These are phyloP conservation scores for Suillus lakei DNA, from an alignment of 768 basidiomycete genomes.

Conservation along the genomic window DNA sequence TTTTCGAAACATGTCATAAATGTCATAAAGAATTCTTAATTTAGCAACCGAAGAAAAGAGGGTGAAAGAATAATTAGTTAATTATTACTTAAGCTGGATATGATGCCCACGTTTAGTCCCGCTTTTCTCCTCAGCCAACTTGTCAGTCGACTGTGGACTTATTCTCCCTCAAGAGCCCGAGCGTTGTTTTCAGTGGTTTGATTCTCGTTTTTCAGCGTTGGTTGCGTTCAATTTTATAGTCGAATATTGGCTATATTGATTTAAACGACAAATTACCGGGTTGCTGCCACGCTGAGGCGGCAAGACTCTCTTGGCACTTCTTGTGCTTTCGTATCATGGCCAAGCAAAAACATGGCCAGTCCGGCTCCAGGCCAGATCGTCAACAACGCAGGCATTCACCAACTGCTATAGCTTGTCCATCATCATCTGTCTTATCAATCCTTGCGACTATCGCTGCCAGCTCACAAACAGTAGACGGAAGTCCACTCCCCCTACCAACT, in stretches of 20 bases:
- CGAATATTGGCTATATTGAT: constrained; percentile 15
- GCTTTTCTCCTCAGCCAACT: constrained; percentile 8
- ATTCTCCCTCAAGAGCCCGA: neutral
- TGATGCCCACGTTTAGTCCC: constrained; percentile 17
- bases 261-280: constrained; percentile 13
- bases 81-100: constrained; percentile 29
- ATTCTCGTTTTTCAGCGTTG: neutral
- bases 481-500: constrained; percentile 41
- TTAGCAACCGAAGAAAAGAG: neutral
- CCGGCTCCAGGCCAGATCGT: constrained; percentile 15
- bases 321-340: constrained; percentile 49
- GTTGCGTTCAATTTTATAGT: constrained; percentile 20
- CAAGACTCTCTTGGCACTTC: constrained; percentile 43
- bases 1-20: neutral
- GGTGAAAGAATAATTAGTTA: neutral
- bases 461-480: constrained; percentile 48
- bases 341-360: constrained; percentile 52
- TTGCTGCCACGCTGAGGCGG: constrained; percentile 33
- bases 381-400: constrained; percentile 22
- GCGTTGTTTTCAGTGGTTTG: neutral
- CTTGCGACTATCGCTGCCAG: constrained; percentile 60
- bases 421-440: constrained; percentile 55
- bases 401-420: constrained; percentile 41
- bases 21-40: neutral
- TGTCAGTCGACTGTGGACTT: neutral